A percentile compares a stretch with the other conserved stretches of the same genome.
Conservation (phyloP, 2,329 filamentous ascomycete species). For the Trichoderma atroviride region DNA sequence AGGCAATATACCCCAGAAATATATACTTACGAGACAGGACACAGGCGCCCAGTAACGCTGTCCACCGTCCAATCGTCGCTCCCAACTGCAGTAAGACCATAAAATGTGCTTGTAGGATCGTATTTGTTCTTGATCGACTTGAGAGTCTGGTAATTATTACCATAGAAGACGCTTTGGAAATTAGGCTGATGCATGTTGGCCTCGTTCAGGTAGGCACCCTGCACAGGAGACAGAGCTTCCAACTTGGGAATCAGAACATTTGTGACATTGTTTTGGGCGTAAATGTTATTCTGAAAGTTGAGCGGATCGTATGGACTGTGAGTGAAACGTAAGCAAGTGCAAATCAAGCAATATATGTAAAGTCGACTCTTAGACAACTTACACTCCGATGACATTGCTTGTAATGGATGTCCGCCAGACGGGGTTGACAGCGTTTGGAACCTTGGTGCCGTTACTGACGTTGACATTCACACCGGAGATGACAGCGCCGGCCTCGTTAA, state of each 20-base stretch:
- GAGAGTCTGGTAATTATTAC: slow-evolving; percentile 45
- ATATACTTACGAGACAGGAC: neutral
- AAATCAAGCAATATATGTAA: neutral
- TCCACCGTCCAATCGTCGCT: slow-evolving; percentile 40
- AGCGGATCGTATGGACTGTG: neutral
- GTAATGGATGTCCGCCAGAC: slow-evolving; percentile 5
- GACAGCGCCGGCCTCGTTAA: neutral
- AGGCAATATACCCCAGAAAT: neutral
- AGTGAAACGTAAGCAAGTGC: neutral
- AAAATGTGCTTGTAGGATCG: slow-evolving; percentile 49
- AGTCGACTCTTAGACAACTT: neutral
- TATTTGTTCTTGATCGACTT: slow-evolving; percentile 50
- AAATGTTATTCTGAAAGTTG: neutral
- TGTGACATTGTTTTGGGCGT: neutral
- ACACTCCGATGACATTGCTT: slow-evolving; percentile 6
- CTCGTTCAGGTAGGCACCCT: slow-evolving; percentile 48
- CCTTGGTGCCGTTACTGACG: neutral
- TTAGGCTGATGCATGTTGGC: slow-evolving; percentile 46
- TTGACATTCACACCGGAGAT: neutral
- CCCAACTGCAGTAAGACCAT: slow-evolving; percentile 50
- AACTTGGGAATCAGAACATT: neutral
- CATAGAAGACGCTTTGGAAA: slow-evolving; percentile 48
- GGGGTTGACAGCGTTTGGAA: slow-evolving; percentile 4
- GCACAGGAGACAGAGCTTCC: neutral
- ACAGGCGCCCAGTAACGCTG: neutral